Conservation (phyloP, 2,329 filamentous ascomycete genomes). For the Penicillium aurantiogriseum region DNA sequence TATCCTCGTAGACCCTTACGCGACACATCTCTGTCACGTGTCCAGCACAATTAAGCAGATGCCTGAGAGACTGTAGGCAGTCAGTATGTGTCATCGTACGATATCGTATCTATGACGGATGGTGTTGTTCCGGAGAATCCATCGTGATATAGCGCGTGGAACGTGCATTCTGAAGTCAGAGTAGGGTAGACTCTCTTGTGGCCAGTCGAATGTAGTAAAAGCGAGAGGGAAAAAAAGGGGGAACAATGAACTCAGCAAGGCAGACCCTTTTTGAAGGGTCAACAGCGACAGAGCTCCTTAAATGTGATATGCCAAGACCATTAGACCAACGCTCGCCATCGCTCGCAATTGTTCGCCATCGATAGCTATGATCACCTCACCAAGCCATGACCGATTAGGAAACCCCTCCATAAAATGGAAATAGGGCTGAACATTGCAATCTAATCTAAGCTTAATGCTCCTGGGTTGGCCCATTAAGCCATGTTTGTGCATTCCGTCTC, state of each 20-base stretch:
- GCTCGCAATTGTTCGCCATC: slow-evolving; percentile 34
- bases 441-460: slow-evolving; percentile 25
- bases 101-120: neutral
- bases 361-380: slow-evolving; percentile 34
- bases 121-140: neutral
- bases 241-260: neutral
- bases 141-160: neutral
- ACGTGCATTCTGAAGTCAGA: neutral
- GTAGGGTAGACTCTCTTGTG: neutral
- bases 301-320: slow-evolving; percentile 27
- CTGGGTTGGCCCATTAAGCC: neutral
- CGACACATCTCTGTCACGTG: neutral
- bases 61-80: neutral
- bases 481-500: slow-evolving; percentile 7
- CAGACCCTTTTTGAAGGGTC: neutral
- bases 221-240: neutral
- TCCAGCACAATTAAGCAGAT: neutral
- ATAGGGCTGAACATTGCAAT: slow-evolving; percentile 15
- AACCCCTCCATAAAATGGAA: neutral
- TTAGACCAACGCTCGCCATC: slow-evolving; percentile 29
- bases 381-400: slow-evolving; percentile 19
- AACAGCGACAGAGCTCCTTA: slow-evolving; percentile 20
- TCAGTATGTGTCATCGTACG: neutral
- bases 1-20: neutral
- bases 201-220: neutral